Conservation (phyloP, 176 grass and related monocot species). For the Secale cereale region DNA sequence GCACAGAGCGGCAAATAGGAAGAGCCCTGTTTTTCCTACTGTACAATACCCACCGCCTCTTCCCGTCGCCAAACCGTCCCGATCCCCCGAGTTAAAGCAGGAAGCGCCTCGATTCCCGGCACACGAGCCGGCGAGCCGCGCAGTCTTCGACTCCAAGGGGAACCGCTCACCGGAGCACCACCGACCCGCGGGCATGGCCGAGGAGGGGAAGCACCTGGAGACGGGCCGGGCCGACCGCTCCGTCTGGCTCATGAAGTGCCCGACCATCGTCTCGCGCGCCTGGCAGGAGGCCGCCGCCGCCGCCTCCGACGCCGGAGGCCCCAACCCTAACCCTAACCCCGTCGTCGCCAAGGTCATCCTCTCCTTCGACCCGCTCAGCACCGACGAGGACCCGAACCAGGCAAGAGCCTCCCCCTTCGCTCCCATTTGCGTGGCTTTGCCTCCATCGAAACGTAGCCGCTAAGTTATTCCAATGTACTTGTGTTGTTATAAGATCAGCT, state of each 20-base stretch:
- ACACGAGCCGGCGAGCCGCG: neutral
- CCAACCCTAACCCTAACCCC: slow-evolving; percentile 42
- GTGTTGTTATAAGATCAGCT: neutral
- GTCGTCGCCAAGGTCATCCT: slow-evolving; percentile 75
- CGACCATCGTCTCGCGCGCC: slow-evolving; percentile 58
- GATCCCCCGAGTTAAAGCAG: neutral
- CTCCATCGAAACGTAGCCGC: neutral
- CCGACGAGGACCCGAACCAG: slow-evolving; percentile 55
- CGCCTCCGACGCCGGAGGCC: neutral
- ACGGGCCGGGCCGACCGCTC: slow-evolving; percentile 64
- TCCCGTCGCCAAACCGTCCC: neutral
- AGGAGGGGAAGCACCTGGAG: slow-evolving; percentile 65
- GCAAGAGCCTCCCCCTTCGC: slow-evolving; percentile 16
- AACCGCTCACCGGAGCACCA: neutral
- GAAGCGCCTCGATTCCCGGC: neutral
- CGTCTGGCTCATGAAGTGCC: slow-evolving; percentile 97
- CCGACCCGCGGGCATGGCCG: slow-evolving; percentile 16
- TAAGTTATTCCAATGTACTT: no score
- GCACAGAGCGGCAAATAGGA: no score
- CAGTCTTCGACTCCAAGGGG: neutral
- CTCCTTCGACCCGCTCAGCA: slow-evolving; percentile 73
- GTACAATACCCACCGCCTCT: neutral
- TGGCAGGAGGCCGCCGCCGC: slow-evolving; percentile 63
- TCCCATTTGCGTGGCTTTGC: neutral
- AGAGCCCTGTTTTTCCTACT: neutral